Evolutionary conservation across 805 yeast genomes (phyloP).

Genomic region (Isabelozyma rhagii): DNA sequence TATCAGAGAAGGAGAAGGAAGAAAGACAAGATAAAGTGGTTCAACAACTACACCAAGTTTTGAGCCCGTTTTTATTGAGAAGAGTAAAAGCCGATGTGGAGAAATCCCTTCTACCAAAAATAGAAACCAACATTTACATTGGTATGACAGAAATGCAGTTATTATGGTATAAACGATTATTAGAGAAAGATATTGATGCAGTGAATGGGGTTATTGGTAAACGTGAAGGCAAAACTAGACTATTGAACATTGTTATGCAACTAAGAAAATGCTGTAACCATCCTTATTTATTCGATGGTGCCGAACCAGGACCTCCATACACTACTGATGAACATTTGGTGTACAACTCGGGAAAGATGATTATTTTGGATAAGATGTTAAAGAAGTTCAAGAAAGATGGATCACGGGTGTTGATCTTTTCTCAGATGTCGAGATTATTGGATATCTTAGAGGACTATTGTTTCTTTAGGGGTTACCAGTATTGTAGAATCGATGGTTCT

Average conservation of each 20-base stretch:
- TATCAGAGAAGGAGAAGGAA: constrained; percentile 27
- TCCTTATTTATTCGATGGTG: constrained; percentile 97
- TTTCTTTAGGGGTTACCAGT: constrained; percentile 74
- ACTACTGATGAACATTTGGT: constrained; percentile 94
- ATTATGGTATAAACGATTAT: constrained; percentile 82
- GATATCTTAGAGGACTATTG: constrained; percentile 94
- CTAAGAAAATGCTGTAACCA: constrained; percentile 95
- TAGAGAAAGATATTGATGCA: constrained; percentile 93
- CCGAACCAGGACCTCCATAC: constrained; percentile 97
- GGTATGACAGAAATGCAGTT: constrained; percentile 96
- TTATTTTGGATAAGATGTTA: constrained; percentile 78
- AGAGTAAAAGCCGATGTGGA: constrained; percentile 94
- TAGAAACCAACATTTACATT: constrained; percentile 83
- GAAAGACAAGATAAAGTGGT: constrained; percentile 73
- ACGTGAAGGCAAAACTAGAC: constrained; percentile 86
- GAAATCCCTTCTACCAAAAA: constrained; percentile 83
- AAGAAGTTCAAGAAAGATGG: constrained; percentile 71
- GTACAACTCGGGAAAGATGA: constrained; percentile 87
- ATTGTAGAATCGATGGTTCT: constrained; percentile 91
- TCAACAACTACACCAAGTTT: constrained; percentile 81
- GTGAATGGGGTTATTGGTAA: constrained; percentile 96
- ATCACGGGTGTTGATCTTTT: constrained; percentile 84
- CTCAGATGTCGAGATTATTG: constrained; percentile 88
- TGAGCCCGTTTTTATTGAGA: constrained; percentile 83
- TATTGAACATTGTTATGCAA: constrained; percentile 94